phyloP scores from a whole-genome alignment of 1,284 basidiomycete species.

The Sphaerobolus stellatus region DNA sequence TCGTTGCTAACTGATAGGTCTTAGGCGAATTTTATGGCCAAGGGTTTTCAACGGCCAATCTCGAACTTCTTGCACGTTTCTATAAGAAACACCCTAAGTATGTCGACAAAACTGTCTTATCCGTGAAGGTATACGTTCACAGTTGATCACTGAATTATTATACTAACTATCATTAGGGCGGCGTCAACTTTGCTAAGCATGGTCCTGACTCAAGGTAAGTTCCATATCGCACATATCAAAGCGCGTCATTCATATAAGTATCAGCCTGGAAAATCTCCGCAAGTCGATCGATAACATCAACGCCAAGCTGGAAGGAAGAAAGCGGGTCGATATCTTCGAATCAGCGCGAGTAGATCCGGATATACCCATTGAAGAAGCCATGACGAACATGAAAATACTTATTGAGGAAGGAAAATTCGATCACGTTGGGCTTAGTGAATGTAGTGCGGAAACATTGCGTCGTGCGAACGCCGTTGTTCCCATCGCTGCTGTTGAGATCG shows the following conservation, averaged over 20 bases:
- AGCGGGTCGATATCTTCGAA: slow-evolving; percentile 47
- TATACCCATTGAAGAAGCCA: slow-evolving; percentile 35
- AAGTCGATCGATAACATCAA: slow-evolving; percentile 40
- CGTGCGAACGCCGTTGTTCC: slow-evolving; percentile 43
- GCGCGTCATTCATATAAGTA: no score
- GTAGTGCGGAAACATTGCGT: slow-evolving; percentile 41
- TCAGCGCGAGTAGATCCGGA: slow-evolving; percentile 34
- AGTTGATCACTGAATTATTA: no score
- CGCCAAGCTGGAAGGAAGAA: slow-evolving; percentile 39
- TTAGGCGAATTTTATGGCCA: slow-evolving; percentile 45
- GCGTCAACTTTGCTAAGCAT: no score
- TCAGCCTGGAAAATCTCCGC: slow-evolving; percentile 35
- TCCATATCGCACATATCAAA: no score
- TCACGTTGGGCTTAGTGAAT: slow-evolving; percentile 46
- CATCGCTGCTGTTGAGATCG: slow-evolving; percentile 52
- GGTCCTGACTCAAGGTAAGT: no score
- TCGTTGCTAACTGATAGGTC: slow-evolving; percentile 1
- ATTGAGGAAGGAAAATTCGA: slow-evolving; percentile 39
- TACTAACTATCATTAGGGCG: no score
- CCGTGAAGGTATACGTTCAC: slow-evolving; percentile 40
- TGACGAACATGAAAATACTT: slow-evolving; percentile 19
- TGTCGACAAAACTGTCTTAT: slow-evolving; percentile 49
- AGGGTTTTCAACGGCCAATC: slow-evolving; percentile 35
- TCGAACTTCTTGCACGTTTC: slow-evolving; percentile 44
- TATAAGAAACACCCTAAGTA: slow-evolving; percentile 54